These are phyloP conservation scores for Pichia sp. DNA, from an alignment of 1,139 yeast genomes.

Conservation along the genomic window DNA sequence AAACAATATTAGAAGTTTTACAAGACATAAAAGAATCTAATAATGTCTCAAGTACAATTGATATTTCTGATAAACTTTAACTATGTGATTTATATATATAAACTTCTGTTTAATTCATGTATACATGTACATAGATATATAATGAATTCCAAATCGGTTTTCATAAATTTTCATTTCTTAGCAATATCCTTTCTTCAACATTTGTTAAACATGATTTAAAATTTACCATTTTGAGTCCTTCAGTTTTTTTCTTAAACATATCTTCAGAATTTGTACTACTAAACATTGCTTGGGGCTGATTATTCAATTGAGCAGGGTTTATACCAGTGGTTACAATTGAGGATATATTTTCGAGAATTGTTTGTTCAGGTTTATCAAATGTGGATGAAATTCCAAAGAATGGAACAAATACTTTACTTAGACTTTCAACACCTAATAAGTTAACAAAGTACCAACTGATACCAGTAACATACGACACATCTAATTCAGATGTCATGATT, in stretches of 20 bases:
- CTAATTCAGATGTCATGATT: constrained; percentile 74
- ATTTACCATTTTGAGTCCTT: constrained; percentile 34
- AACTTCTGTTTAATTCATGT: not conserved
- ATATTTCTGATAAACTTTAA: constrained; percentile 10
- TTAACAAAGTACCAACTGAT: constrained; percentile 97
- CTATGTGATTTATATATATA: not conserved
- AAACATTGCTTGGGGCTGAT: constrained; percentile 30
- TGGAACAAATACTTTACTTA: constrained; percentile 25
- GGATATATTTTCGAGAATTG: constrained; percentile 6
- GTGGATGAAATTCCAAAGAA: constrained; percentile 1
- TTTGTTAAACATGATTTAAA: constrained; percentile 41
- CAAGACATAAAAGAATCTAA: constrained; percentile 1
- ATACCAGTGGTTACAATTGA: constrained; percentile 11
- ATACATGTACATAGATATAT: not conserved
- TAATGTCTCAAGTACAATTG: constrained; percentile 2
- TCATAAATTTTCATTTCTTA: constrained; percentile 8
- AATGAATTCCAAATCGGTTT: not conserved
- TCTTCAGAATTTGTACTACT: constrained; percentile 56
- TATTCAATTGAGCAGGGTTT: constrained; percentile 40
- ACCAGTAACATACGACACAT: constrained; percentile 90
- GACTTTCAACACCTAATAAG: constrained; percentile 75
- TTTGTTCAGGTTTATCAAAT: constrained; percentile 6
- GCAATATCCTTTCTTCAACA: constrained; percentile 48
- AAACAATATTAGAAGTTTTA: not conserved
- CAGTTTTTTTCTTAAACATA: constrained; percentile 65